phyloP scores from a whole-genome alignment of 2,329 filamentous ascomycete genomes.

The Drechslerella coelobrocha region DNA sequence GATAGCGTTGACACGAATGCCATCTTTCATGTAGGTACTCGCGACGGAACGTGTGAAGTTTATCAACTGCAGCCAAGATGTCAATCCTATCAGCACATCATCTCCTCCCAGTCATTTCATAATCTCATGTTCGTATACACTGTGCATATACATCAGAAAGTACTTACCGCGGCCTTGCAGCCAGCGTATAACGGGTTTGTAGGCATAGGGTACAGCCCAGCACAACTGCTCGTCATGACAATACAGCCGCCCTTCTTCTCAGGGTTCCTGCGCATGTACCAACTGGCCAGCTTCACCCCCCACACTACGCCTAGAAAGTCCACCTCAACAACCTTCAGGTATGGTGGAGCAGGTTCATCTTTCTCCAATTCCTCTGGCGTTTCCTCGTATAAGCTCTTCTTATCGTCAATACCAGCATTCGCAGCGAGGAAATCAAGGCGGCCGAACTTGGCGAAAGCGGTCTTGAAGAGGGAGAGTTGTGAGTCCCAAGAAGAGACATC shows the following conservation, averaged over 20 bases:
- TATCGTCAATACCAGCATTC: conserved; percentile 60
- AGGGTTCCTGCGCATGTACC: conserved; percentile 59
- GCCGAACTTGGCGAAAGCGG: conserved; percentile 59
- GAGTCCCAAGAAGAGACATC: conserved; percentile 59
- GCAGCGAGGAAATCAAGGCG: conserved; percentile 60
- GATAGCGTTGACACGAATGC: conserved; percentile 58
- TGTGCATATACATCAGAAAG: not conserved
- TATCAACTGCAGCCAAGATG: conserved; percentile 51
- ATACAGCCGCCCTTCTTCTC: conserved; percentile 57
- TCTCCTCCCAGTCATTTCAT: conserved; percentile 51
- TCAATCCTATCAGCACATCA: not conserved
- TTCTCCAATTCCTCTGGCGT: conserved; percentile 55
- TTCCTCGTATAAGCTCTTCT: conserved; percentile 57
- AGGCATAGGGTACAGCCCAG: conserved; percentile 56
- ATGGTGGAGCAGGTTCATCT: conserved; percentile 57
- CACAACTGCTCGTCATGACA: conserved; percentile 58
- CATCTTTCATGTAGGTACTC: conserved; percentile 55
- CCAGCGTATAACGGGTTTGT: conserved; percentile 50
- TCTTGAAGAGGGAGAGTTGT: conserved; percentile 59
- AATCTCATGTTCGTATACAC: too few species aligned
- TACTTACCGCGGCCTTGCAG: conserved; percentile 42
- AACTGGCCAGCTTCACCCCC: conserved; percentile 60
- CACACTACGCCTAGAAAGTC: conserved; percentile 60
- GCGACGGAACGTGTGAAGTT: conserved; percentile 56
- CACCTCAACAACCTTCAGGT: conserved; percentile 58